These are phyloP conservation scores for Nannizziopsis barbatae DNA, from an alignment of 2,329 filamentous ascomycete species.

Conservation along the genomic window DNA sequence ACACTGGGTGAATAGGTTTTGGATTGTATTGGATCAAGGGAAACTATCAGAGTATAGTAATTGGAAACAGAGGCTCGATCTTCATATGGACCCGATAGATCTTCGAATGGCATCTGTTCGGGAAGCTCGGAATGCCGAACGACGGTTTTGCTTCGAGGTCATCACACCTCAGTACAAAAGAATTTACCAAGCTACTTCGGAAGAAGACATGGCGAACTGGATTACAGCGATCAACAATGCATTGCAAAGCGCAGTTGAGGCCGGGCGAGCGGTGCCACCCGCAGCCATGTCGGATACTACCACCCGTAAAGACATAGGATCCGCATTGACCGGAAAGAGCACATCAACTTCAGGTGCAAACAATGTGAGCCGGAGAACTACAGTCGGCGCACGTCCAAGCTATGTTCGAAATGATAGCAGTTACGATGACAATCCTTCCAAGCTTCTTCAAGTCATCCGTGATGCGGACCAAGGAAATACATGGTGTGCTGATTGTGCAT, in stretches of 20 bases:
- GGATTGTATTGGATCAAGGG: conserved; percentile 95
- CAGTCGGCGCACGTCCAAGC: conserved; percentile 74
- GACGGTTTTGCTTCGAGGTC: conserved; percentile 94
- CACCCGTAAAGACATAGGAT: conserved; percentile 75
- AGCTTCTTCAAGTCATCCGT: conserved; percentile 73
- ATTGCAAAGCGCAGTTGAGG: conserved; percentile 84
- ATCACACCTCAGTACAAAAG: conserved; percentile 94
- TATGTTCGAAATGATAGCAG: conserved; percentile 59
- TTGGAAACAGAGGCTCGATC: conserved; percentile 93
- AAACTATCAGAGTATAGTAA: conserved; percentile 97
- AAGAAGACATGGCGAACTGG: conserved; percentile 97
- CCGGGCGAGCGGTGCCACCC: conserved; percentile 48
- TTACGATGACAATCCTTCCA: conserved; percentile 73
- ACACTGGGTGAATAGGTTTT: conserved; percentile 54
- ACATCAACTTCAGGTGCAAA: conserved; percentile 43
- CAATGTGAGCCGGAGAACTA: conserved; percentile 70
- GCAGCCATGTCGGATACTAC: conserved; percentile 43
- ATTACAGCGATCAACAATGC: conserved; percentile 95
- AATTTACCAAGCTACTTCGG: conserved; percentile 93
- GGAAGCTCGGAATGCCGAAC: conserved; percentile 86
- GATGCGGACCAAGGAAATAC: conserved; percentile 87
- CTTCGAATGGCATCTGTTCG: conserved; percentile 92
- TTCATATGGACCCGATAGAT: conserved; percentile 97
- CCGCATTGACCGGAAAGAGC: conserved; percentile 84
- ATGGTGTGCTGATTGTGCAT: conserved; percentile 89